Percentiles rank a stretch among this genome's conserved stretches.
These are phyloP conservation scores for Phaseolus coccineus DNA, from an alignment of 331 rosid species.

Conservation along the genomic window DNA sequence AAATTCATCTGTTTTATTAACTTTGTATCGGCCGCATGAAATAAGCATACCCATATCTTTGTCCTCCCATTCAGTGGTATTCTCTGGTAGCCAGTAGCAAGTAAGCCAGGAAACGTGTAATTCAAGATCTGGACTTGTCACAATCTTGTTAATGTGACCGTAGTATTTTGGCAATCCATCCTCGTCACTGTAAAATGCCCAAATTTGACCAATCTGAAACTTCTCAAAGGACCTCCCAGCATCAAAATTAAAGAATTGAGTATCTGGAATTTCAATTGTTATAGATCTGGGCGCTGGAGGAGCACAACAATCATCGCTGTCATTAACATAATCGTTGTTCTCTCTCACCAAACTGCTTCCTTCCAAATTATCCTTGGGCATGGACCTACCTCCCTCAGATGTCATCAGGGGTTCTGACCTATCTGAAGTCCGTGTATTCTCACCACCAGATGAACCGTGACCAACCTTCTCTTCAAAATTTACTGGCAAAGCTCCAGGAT, in stretches of 20 bases:
- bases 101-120: conserved; percentile 72
- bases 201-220: conserved; percentile 76
- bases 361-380: conserved; percentile 41
- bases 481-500: conserved; percentile 75
- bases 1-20: conserved; percentile 19
- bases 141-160: conserved; percentile 61
- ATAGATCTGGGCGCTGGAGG: conserved; percentile 39
- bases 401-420: conserved; percentile 39
- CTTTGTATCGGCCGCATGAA: conserved; percentile 70
- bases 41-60: conserved; percentile 63
- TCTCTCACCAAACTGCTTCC: conserved; percentile 40
- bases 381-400: conserved; percentile 47
- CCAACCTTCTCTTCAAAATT: conserved; percentile 55
- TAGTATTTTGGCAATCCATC: conserved; percentile 92
- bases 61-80: conserved; percentile 63
- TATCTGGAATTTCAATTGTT: conserved; percentile 65
- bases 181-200: conserved; percentile 93
- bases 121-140: conserved; percentile 45
- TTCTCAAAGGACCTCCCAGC: conserved; percentile 59
- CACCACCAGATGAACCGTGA: conserved; percentile 23
- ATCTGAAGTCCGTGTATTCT: conserved; percentile 44
- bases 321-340: conserved; percentile 42
- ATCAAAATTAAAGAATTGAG: conserved; percentile 81
- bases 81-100: conserved; percentile 56
- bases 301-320: conserved; percentile 21